These are phyloP conservation scores for Lolium multiflorum DNA, from an alignment of 176 grass and related monocot genomes.

Conservation along the genomic window DNA sequence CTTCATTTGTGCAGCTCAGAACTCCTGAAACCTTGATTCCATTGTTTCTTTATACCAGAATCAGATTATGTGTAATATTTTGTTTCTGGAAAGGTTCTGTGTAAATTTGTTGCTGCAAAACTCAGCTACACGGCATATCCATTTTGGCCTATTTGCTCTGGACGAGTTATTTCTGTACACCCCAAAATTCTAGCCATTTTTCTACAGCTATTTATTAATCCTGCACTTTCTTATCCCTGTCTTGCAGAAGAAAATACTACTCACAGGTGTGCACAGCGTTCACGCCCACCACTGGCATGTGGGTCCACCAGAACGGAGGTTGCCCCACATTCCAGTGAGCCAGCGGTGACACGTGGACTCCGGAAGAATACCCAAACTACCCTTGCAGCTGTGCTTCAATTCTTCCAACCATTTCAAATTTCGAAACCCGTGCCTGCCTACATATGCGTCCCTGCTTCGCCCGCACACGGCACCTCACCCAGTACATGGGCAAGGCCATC, in stretches of 20 bases:
- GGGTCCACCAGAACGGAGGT: not conserved
- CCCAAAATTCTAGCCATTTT: not conserved
- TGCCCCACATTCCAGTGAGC: slow-evolving; percentile 32
- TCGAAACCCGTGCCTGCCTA: slow-evolving; percentile 50
- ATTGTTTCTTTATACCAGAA: not conserved
- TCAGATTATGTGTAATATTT: not conserved
- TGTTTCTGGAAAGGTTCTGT: not conserved
- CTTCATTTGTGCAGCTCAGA: slow-evolving; percentile 27
- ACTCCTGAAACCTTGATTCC: not conserved
- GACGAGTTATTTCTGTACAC: not conserved
- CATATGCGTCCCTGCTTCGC: slow-evolving; percentile 30
- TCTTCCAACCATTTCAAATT: slow-evolving; percentile 58
- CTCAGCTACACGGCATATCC: not conserved
- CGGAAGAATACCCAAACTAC: not conserved
- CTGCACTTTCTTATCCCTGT: not conserved
- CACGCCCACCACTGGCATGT: not conserved
- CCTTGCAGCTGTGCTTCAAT: not conserved
- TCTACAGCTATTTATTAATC: too few relatives aligned
- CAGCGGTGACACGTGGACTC: not conserved
- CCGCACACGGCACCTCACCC: slow-evolving; percentile 36
- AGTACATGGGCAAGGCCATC: slow-evolving; percentile 61
- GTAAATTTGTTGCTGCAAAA: slow-evolving; percentile 8
- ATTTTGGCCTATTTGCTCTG: not conserved
- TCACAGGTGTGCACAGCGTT: not conserved
- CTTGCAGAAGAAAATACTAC: slow-evolving; percentile 23